These are phyloP conservation scores for Aspergillus taichungensis DNA, from an alignment of 495 filamentous ascomycete genomes.

Conservation along the genomic window DNA sequence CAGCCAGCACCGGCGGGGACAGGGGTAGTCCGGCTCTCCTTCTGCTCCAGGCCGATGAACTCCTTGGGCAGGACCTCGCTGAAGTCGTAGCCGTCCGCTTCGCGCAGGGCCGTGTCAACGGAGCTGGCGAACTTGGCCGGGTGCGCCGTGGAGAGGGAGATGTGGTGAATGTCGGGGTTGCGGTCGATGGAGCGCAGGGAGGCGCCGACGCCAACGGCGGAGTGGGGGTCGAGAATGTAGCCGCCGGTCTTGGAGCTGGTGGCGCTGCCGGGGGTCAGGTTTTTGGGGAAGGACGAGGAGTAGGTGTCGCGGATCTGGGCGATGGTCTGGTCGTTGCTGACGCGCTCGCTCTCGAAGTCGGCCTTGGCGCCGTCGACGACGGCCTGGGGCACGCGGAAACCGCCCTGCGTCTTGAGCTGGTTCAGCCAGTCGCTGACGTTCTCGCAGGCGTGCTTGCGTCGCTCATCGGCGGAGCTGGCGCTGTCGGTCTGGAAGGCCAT, in stretches of 20 bases:
- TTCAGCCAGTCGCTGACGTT: slow-evolving; percentile 66
- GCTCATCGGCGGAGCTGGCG: slow-evolving; percentile 18
- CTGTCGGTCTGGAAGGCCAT: slow-evolving; percentile 56
- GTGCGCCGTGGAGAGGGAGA: slow-evolving; percentile 85
- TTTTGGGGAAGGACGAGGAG: slow-evolving; percentile 29
- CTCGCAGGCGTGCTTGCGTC: slow-evolving; percentile 35
- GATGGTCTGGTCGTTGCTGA: slow-evolving; percentile 69
- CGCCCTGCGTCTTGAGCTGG: slow-evolving; percentile 65
- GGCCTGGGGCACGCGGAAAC: slow-evolving; percentile 64
- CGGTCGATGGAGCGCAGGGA: slow-evolving; percentile 54
- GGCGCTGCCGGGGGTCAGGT: slow-evolving; percentile 19
- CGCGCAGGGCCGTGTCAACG: slow-evolving; percentile 64
- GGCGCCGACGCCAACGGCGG: slow-evolving; percentile 74
- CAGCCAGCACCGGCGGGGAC: slow-evolving; percentile 23
- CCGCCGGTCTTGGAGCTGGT: slow-evolving; percentile 26
- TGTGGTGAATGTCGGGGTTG: slow-evolving; percentile 46
- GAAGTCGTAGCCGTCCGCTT: slow-evolving; percentile 60
- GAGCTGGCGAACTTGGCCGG: slow-evolving; percentile 85
- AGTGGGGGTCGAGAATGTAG: slow-evolving; percentile 89
- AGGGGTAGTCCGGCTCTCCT: slow-evolving; percentile 31
- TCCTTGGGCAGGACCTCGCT: slow-evolving; percentile 67
- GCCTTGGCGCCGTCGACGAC: slow-evolving; percentile 55
- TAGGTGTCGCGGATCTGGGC: slow-evolving; percentile 63
- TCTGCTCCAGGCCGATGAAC: slow-evolving; percentile 62
- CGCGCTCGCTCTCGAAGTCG: slow-evolving; percentile 74